Base-by-base conservation (phyloP, 805 yeast genomes). In the Candida chauliodis region DNA sequence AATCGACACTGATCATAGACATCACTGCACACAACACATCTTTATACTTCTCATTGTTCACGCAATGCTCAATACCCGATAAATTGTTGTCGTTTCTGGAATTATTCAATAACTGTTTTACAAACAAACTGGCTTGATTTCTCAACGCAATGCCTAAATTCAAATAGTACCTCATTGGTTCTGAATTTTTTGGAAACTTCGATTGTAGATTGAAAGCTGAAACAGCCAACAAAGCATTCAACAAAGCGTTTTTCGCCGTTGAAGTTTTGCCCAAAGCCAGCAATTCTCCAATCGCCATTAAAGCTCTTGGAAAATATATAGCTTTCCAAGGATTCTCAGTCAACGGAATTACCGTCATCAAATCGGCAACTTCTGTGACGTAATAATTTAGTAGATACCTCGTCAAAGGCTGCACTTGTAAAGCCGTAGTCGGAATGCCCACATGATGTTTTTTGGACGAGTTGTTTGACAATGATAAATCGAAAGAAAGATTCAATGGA, bases 261-360 rank as follows among this genome's bases (percentile, higher is more conserved):
- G 90, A 75, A 0, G 95, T 84, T 37, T 67, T 67, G 0, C 95
- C 95, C 28, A 81, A 56, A 2, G 89, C 80, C 19, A 81, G 75
- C 18, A 86, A 61, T 52, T 88, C 95, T 3, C 95, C 95, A 18
- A 88, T 67, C 0, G 95, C 95, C 67, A 76, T 70, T 22, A 84
- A 59, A 1, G 95, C 95, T 35, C 93, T 61, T 0, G 95, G 95
- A 43, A 87, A 79, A 58, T 85, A 87, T n/a, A 86, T 78, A 2
- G 83, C 79, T 50, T 82, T 83, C 95, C 95, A 88, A 0, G 95
- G 95, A 53, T 85, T 88, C 44, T 81, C 84, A 0, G 84, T 77
- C 35, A 79, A 68, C 1, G 80, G 77, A 16, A 81, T 75, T 3
- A 81, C 88, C 0, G 87, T 77, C 88, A 83, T 81, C 38, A 78